Evolutionary conservation across 208 protist genomes (phyloP).

Genomic region (Angomonas ambiguus): DNA sequence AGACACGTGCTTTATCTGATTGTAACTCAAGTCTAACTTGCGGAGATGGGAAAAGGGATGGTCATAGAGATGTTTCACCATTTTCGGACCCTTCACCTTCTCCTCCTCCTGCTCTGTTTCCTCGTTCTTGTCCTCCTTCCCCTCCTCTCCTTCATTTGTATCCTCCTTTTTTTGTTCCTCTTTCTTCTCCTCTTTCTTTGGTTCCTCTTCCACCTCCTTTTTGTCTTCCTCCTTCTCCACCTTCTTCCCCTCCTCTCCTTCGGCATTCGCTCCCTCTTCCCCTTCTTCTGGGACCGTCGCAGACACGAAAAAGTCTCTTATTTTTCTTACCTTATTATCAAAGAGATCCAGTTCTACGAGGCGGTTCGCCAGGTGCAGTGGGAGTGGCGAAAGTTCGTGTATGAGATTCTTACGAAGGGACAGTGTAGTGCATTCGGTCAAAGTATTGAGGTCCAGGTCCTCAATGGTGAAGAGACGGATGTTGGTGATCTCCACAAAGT

Average conservation of each 20-base stretch:
- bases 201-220: conserved; percentile 10
- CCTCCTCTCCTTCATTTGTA: neutral
- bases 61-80: conserved; percentile 22
- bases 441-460: conserved; percentile 62
- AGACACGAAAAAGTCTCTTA: conserved; percentile 70
- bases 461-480: conserved; percentile 86
- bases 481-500: conserved; percentile 73
- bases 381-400: conserved; percentile 71
- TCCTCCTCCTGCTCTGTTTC: neutral
- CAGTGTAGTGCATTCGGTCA: conserved; percentile 58
- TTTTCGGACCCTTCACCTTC: conserved; percentile 7
- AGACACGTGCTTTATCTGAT: conserved; percentile 72
- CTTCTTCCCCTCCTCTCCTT: too few species aligned
- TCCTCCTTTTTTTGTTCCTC: neutral
- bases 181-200: neutral
- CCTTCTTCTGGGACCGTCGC: conserved; percentile 23
- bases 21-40: conserved; percentile 90
- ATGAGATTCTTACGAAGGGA: conserved; percentile 89
- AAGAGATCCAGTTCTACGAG: conserved; percentile 86
- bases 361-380: conserved; percentile 45
- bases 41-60: conserved; percentile 47
- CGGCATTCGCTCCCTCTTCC: too few species aligned
- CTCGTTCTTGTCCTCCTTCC: neutral
- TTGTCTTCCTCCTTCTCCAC: conserved; percentile 2
- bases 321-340: conserved; percentile 88